Base-by-base conservation (phyloP, 768 basidiomycete genomes). In the Mycena crocata region DNA sequence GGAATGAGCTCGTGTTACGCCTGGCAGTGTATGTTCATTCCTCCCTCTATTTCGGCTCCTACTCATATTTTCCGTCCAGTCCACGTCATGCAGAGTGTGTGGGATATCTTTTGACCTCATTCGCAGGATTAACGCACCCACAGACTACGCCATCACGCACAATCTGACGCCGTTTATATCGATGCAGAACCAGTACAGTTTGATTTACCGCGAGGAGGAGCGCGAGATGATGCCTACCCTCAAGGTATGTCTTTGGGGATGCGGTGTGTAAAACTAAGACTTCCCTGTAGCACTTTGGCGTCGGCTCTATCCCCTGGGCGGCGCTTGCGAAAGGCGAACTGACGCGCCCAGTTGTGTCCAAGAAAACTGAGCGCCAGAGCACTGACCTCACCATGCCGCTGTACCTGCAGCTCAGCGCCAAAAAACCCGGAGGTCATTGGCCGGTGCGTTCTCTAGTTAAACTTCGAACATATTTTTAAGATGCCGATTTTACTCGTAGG, bases 151-250 rank as follows among this genome's bases (percentile, higher is more conserved):
- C 7, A 80, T 81, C 67, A 74, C 67, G 31, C 79, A 82, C 69
- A 80, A 49, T 30, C 48, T 46, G 24, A 46, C 45, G 10, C 83
- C 82, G 8, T 88, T 88, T 76, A 84, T 87, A 74, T 85, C 85
- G 19, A 88, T 89, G 88, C 88, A 89, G 74, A 88, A 89, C 75
- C 83, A 86, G 64, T 84, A 89, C 72, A 84, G 73, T 62, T 80
- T 87, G 7, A 44, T 86, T 40, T 89, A 89, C 72, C 83, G 87
- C 49, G 89, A 89, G 71, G 88, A 90, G 71, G 88, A 87, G 71
- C 83, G 81, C 35, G 85, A 86, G 71, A 86, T 86, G 85, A 83
- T 87, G 69, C 88, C 88, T 0, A 67, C 71, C 13, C 71, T 78
- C 35, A 78, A 78, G 67, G 77, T 74, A 28, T 17, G 52, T n/a